Conservation (phyloP, 106 monocot genomes). For the Apostasia ramifera region DNA sequence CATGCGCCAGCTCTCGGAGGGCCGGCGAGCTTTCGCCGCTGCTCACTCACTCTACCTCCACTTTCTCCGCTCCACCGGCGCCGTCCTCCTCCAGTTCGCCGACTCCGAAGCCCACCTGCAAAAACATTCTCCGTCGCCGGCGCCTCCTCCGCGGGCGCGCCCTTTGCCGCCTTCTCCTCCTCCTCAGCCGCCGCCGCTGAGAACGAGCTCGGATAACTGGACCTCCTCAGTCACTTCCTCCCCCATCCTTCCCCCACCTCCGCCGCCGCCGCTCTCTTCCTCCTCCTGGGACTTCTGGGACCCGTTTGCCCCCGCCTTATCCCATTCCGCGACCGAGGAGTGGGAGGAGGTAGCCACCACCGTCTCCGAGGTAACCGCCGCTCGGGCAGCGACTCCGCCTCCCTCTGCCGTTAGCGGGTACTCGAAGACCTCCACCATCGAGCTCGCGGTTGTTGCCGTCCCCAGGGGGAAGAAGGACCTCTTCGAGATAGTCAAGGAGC, state of each 20-base stretch:
- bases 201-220: conserved; percentile 13
- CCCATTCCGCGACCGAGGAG: conserved; percentile 30
- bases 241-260: conserved; percentile 46
- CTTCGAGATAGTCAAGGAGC: conserved; percentile 67
- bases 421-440: conserved; percentile 34
- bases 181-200: conserved; percentile 13
- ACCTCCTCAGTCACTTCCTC: conserved; percentile 52
- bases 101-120: conserved; percentile 40
- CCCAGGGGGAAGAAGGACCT: conserved; percentile 59
- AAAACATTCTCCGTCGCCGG: conserved; percentile 14
- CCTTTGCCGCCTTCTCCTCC: conserved; percentile 13
- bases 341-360: conserved; percentile 51
- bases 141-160: conserved; percentile 12
- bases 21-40: conserved; percentile 52
- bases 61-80: conserved; percentile 64
- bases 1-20: conserved; percentile 68
- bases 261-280: conserved; percentile 43
- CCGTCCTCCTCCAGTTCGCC: conserved; percentile 81
- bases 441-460: conserved; percentile 65
- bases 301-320: conserved; percentile 38
- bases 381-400: conserved; percentile 26
- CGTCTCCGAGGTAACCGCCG: conserved; percentile 12
- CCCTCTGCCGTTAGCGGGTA: conserved; percentile 28
- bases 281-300: conserved; percentile 93
- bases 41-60: conserved; percentile 73